Conservation (phyloP, 495 filamentous ascomycete genomes). For the Aspergillus taichungensis region DNA sequence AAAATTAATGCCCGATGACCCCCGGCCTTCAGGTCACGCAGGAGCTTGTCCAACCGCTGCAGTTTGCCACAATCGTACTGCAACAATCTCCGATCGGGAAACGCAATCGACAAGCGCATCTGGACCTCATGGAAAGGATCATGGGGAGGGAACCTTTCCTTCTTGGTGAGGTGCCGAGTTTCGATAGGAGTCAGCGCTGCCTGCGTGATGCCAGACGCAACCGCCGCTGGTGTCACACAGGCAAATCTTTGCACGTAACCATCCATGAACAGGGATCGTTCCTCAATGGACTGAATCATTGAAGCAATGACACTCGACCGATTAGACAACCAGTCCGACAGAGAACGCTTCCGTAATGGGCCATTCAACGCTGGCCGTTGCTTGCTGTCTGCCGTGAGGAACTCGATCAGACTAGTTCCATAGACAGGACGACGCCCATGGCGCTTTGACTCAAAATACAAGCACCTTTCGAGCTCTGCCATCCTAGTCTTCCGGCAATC, state of each 20-base stretch:
- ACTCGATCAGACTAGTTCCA: constrained; percentile 62
- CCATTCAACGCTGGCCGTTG: constrained; percentile 32
- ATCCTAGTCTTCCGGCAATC: constrained; percentile 61
- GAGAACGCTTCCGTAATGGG: constrained; percentile 30
- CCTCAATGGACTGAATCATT: constrained; percentile 64
- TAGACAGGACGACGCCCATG: constrained; percentile 76
- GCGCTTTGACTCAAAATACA: constrained; percentile 73
- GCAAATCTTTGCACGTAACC: constrained; percentile 76
- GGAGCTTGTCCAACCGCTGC: constrained; percentile 77
- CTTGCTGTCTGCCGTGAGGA: constrained; percentile 54
- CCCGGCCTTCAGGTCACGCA: constrained; percentile 79
- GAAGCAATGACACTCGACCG: constrained; percentile 57
- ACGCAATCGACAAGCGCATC: constrained; percentile 88
- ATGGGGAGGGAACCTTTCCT: constrained; percentile 46
- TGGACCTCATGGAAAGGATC: constrained; percentile 94
- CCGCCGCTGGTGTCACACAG: constrained; percentile 81
- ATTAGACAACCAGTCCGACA: constrained; percentile 66
- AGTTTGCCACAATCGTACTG: constrained; percentile 98
- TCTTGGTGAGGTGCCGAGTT: constrained; percentile 40
- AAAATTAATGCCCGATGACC: constrained; percentile 95
- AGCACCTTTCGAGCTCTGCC: constrained; percentile 68
- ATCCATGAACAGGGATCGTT: constrained; percentile 62
- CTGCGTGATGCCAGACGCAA: constrained; percentile 66
- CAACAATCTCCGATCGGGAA: constrained; percentile 88
- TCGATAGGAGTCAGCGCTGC: constrained; percentile 60